Evolutionary conservation across 495 filamentous ascomycete species (phyloP).

Genomic region (Penicillium robsamsonii): DNA sequence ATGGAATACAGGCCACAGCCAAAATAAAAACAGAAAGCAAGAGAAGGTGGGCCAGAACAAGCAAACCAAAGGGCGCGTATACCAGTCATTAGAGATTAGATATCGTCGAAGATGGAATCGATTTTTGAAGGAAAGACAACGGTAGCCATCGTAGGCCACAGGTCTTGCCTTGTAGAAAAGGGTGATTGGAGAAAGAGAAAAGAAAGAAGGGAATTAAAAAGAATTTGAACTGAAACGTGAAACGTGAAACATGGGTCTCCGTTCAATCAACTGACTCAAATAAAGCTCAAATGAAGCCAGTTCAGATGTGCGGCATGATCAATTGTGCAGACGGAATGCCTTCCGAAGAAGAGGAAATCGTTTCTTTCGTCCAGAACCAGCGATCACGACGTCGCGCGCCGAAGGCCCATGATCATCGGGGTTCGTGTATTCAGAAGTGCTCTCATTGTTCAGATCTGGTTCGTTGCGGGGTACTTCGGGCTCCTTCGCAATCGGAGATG

Average conservation of each 20-base stretch:
- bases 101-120: slow-evolving; percentile 18
- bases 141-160: slow-evolving; percentile 1
- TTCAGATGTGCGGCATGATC: slow-evolving; percentile 10
- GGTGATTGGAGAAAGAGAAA: neutral
- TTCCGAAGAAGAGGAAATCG: slow-evolving; percentile 49
- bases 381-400: slow-evolving; percentile 38
- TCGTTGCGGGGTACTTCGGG: slow-evolving; percentile 20
- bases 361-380: slow-evolving; percentile 47
- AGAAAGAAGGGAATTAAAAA: slow-evolving; percentile 20
- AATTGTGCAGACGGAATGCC: slow-evolving; percentile 46
- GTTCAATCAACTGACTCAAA: neutral
- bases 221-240: slow-evolving; percentile 3
- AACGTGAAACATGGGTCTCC: slow-evolving; percentile 1
- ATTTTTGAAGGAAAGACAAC: neutral
- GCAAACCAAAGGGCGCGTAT: slow-evolving; percentile 9
- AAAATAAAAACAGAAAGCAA: slow-evolving; percentile 4
- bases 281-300: neutral
- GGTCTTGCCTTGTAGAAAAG: neutral
- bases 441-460: slow-evolving; percentile 20
- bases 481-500: slow-evolving; percentile 15
- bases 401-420: slow-evolving; percentile 14
- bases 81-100: slow-evolving; percentile 34
- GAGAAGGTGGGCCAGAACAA: neutral
- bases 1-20: slow-evolving; percentile 7
- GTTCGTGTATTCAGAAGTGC: slow-evolving; percentile 21